Percentiles rank a stretch among this genome's conserved stretches.
These are phyloP conservation scores for Eucalyptus tenuipes DNA, from an alignment of 345 rosid genomes.

Conservation along the genomic window DNA sequence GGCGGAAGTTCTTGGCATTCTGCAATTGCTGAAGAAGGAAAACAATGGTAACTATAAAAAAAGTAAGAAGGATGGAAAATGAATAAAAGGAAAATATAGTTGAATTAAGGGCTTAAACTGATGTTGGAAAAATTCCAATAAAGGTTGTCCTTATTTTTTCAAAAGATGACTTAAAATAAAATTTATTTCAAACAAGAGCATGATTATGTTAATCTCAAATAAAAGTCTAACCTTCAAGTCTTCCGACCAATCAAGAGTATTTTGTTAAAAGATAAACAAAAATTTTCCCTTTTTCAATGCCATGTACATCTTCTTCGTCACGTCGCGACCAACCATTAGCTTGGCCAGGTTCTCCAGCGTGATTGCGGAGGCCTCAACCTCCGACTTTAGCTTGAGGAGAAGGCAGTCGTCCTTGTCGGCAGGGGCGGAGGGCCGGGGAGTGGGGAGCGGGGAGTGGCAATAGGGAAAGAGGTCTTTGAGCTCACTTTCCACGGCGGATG, in stretches of 20 bases:
- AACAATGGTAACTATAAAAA: not conserved
- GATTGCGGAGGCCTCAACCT: not conserved
- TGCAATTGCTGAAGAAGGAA: not conserved
- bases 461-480: not conserved
- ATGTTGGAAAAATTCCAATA: too few relatives aligned
- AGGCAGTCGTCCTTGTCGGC: not conserved
- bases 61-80: not conserved
- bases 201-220: too few relatives aligned
- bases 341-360: not conserved
- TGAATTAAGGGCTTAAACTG: not conserved
- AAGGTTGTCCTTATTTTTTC: not conserved
- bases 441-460: not conserved
- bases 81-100: not conserved
- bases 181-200: too few relatives aligned
- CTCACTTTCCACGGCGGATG: not conserved
- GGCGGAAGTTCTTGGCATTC: not conserved
- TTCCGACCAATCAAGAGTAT: too few relatives aligned
- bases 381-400: not conserved
- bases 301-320: not conserved
- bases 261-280: too few relatives aligned
- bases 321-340: too few relatives aligned
- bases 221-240: too few relatives aligned
- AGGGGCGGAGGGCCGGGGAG: not conserved
- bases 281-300: fast-evolving
- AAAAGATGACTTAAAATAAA: too few relatives aligned